Percentiles rank a stretch among this genome's conserved stretches.
Conservation (phyloP, 2,329 filamentous ascomycete species). For the Tolypocladium paradoxum region DNA sequence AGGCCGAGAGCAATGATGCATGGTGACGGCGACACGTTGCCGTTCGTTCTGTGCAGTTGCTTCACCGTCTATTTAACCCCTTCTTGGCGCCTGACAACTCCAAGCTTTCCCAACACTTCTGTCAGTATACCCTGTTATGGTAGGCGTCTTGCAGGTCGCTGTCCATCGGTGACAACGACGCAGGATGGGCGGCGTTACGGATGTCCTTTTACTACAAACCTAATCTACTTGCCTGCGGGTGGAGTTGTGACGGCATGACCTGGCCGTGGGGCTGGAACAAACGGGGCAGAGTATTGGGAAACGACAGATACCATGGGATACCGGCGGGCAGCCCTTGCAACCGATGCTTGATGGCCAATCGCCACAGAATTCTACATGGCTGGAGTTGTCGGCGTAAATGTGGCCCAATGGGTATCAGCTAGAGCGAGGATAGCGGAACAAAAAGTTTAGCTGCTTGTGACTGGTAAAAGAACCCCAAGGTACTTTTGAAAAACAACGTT, state of each 20-base stretch:
- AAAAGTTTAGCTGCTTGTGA: not conserved
- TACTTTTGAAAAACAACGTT: not conserved
- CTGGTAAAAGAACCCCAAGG: not conserved
- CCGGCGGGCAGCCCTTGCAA: not conserved
- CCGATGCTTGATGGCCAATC: not conserved
- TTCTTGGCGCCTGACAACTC: not conserved
- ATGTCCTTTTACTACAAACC: not conserved
- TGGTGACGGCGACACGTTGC: not conserved
- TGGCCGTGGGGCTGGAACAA: not conserved
- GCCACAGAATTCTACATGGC: not conserved
- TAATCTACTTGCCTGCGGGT: not conserved
- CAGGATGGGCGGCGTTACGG: not conserved
- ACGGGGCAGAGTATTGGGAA: not conserved
- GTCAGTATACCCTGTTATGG: not conserved
- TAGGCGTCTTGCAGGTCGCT: not conserved
- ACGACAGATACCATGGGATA: slow-evolving; percentile 4
- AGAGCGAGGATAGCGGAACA: not conserved
- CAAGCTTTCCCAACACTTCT: not conserved
- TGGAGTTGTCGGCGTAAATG: slow-evolving; percentile 2
- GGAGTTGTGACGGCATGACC: not conserved
- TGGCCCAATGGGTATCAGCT: not conserved
- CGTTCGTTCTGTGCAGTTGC: not conserved
- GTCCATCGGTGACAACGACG: not conserved
- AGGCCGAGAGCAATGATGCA: not conserved
- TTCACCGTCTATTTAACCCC: too few relatives aligned